phyloP scores from a whole-genome alignment of 108 stramenopile genomes.

The Cyclotella sp. region DNA sequence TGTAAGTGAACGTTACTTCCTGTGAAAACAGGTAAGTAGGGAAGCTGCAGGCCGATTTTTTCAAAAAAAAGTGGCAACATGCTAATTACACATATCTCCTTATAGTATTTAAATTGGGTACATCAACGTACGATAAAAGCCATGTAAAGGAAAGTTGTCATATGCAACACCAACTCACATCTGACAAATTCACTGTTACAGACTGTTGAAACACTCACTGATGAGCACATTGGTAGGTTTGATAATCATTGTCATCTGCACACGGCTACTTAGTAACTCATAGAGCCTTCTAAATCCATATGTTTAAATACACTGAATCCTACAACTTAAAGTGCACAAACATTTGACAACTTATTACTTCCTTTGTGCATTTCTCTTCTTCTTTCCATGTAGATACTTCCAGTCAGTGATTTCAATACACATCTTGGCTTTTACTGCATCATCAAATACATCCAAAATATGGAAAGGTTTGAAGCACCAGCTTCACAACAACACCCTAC shows the following conservation, averaged over 20 bases:
- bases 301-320: neutral
- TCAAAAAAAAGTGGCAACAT: too few species aligned
- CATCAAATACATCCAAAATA: neutral
- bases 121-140: neutral
- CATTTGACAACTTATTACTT: neutral
- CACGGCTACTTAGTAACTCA: neutral
- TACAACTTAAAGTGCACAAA: neutral
- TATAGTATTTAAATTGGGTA: conserved; percentile 2
- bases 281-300: neutral
- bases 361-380: neutral
- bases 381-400: neutral
- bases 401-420: neutral
- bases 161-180: neutral
- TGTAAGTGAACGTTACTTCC: too few species aligned
- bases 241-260: neutral
- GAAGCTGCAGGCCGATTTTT: too few species aligned
- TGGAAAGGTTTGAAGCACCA: conserved; percentile 26
- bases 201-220: neutral
- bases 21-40: too few species aligned
- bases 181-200: neutral
- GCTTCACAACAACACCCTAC: conserved; percentile 3
- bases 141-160: neutral
- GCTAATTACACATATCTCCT: too few species aligned
- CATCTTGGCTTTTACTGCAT: neutral
- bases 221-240: neutral